Percentiles rank a stretch among this genome's conserved stretches.
Conservation (phyloP, 1,284 basidiomycete genomes). For the Neotropicomus parvogracilis region DNA sequence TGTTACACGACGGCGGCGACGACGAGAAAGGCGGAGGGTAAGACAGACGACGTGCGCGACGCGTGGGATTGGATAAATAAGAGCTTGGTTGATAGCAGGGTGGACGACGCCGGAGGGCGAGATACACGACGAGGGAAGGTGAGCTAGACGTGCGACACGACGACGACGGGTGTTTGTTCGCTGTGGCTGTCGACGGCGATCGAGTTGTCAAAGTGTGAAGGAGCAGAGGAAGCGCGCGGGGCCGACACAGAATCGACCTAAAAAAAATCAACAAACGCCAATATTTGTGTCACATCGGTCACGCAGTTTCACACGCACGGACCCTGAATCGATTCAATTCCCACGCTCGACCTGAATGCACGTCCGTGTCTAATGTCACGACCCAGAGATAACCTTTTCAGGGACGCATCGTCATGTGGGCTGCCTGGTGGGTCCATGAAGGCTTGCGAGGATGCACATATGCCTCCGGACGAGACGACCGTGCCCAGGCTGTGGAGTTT, state of each 20-base stretch:
- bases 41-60: conserved; percentile 34
- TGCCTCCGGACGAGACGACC: too few relatives aligned
- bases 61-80: conserved; percentile 38
- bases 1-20: conserved; percentile 20
- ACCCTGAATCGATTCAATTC: conserved; percentile 38
- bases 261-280: conserved; percentile 40
- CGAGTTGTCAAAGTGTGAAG: conserved; percentile 42
- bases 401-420: too few relatives aligned
- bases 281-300: conserved; percentile 40
- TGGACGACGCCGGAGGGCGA: conserved; percentile 19
- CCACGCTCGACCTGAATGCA: conserved; percentile 29
- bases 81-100: conserved; percentile 16
- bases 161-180: conserved; percentile 31
- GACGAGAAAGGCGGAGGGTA: conserved; percentile 18
- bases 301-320: conserved; percentile 40
- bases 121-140: conserved; percentile 23
- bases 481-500: too few relatives aligned
- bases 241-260: conserved; percentile 40
- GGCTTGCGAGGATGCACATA: too few relatives aligned
- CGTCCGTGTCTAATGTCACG: too few relatives aligned
- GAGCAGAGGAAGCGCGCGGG: conserved; percentile 45
- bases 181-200: conserved; percentile 36
- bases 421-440: too few relatives aligned
- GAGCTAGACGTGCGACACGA: conserved; percentile 31
- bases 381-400: too few relatives aligned